Base-by-base conservation (phyloP, 495 filamentous ascomycete species). In the Xylaria bambusicola region DNA sequence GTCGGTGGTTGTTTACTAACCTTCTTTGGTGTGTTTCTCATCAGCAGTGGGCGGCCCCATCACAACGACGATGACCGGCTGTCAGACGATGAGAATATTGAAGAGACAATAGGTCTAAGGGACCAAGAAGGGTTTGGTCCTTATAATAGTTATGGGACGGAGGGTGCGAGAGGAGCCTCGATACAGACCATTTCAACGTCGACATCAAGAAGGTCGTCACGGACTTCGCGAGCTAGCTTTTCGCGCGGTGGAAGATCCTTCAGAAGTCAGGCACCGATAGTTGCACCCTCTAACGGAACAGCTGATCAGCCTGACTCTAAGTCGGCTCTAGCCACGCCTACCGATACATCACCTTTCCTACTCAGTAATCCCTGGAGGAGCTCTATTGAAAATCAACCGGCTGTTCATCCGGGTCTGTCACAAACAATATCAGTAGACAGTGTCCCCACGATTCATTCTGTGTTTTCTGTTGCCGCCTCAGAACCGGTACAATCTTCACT, bases 21-120 rank as follows among this genome's bases (percentile, higher is more conserved):
- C 2, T 98, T 98, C 72, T 80, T 92, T 24, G 94, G 94, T 4
- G 94, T 98, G 12, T 98, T 92, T 71, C 84, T 95, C 62, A 96
- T 98, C 63, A 97, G 93, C 1, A 92, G 80, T 54, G 86, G 83
- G 50, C 71, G 87, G 64, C 69, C 73, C 27, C 75, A 70, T 13
- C 77, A 76, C 2, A 73, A 79, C 31, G 78, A 82, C 41, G 82
- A 83, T 10, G 82, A 82, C n/a, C 71, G 78, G 15, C 66, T 82
- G 36, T 74, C 74, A 9, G 82, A 80, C 33, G 79, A 77, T 24
- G 84, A 84, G 50, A 79, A 80, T 50, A 62, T 78, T 15, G 78
- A 80, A 47, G 78, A 81, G 66, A 81, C 78, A 47, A 79, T 81
- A 45, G 71, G 73, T 21, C 73, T 81, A 33, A 61, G 70, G 20